These are phyloP conservation scores for Nicotiana tabacum DNA, from an alignment of 257 asterid species.

Conservation along the genomic window DNA sequence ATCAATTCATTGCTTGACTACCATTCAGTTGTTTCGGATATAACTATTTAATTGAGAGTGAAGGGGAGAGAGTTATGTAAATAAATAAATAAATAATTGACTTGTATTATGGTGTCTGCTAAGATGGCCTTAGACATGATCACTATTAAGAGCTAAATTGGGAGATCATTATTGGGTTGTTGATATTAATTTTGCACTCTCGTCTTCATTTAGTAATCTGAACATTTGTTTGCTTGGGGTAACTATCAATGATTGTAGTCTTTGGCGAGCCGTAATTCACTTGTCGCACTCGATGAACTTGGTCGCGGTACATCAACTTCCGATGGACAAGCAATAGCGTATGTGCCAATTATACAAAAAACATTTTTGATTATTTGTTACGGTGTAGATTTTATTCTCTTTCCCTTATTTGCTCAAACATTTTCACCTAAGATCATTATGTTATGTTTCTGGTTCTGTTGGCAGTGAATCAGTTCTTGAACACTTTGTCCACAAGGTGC, in stretches of 20 bases:
- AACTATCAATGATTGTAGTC: conserved; percentile 40
- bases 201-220: conserved; percentile 13
- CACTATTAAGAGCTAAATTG: not conserved
- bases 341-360: conserved; percentile 30
- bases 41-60: not conserved
- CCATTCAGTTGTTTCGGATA: conserved; percentile 6
- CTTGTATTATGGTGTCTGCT: not conserved
- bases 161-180: not conserved
- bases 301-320: conserved; percentile 98
- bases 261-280: conserved; percentile 70
- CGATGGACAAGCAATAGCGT: conserved; percentile 99
- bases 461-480: conserved; percentile 92
- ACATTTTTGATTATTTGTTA: not conserved
- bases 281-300: conserved; percentile 93
- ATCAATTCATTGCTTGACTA: not conserved
- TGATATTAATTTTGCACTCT: not conserved
- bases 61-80: not conserved
- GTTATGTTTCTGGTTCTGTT: conserved; percentile 21
- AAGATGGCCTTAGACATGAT: not conserved
- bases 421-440: not conserved
- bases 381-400: not conserved
- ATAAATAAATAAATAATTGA: not conserved
- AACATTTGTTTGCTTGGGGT: not conserved
- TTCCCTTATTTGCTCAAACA: not conserved
- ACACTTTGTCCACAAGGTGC: conserved; percentile 71